Conservation (phyloP, 208 protist genomes). For the Trypanosoma vivax region DNA sequence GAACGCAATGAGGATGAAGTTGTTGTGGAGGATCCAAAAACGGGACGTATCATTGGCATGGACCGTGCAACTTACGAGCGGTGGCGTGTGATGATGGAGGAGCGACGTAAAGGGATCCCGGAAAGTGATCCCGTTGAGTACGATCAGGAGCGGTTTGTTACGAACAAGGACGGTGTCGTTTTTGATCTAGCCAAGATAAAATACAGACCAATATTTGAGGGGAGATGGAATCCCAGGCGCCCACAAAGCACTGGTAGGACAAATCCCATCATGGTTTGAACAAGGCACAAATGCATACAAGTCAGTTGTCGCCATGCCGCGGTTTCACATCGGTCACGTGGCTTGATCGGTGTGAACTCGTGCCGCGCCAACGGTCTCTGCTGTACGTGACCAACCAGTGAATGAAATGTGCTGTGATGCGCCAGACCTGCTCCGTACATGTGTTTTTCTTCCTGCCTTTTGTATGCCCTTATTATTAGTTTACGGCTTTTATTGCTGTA, state of each 20-base stretch:
- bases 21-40: slow-evolving; percentile 83
- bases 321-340: slow-evolving; percentile 1
- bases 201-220: slow-evolving; percentile 80
- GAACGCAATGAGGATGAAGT: slow-evolving; percentile 84
- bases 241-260: slow-evolving; percentile 79
- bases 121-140: slow-evolving; percentile 84
- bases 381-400: too few relatives aligned
- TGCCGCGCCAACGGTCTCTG: too few relatives aligned
- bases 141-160: slow-evolving; percentile 85
- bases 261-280: slow-evolving; percentile 78
- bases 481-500: too few relatives aligned
- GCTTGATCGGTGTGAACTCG: too few relatives aligned
- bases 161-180: slow-evolving; percentile 80
- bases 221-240: slow-evolving; percentile 74
- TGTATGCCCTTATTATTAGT: too few relatives aligned
- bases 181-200: slow-evolving; percentile 87
- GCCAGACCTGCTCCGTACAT: too few relatives aligned
- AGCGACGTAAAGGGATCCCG: slow-evolving; percentile 47
- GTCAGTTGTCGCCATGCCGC: background rate
- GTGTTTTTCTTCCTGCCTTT: too few relatives aligned
- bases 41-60: slow-evolving; percentile 85
- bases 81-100: slow-evolving; percentile 81
- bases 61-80: slow-evolving; percentile 75
- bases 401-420: too few relatives aligned
- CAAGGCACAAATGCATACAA: background rate